phyloP scores from a whole-genome alignment of 805 yeast genomes.

The Barnettozyma populi region DNA sequence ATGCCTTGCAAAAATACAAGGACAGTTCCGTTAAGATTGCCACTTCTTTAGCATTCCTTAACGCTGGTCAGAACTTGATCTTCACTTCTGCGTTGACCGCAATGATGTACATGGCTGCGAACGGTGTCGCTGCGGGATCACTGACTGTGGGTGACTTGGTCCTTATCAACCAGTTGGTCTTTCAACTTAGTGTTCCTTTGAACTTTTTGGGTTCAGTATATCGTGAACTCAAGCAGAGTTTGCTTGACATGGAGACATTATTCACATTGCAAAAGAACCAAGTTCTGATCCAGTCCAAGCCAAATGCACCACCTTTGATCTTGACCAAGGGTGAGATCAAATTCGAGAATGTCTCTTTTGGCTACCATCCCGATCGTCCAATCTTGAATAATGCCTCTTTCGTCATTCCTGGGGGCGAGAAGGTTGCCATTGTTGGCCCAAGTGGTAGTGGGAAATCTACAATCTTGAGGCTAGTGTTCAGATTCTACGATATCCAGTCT shows the following conservation, averaged over 20 bases:
- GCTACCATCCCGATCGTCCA: constrained; percentile 85
- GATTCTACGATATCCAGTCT: constrained; percentile 78
- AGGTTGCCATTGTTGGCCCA: constrained; percentile 94
- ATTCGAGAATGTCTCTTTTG: constrained; percentile 90
- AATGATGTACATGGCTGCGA: constrained; percentile 98
- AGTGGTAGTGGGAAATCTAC: constrained; percentile 96
- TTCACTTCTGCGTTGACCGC: constrained; percentile 87
- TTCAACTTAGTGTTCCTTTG: constrained; percentile 91
- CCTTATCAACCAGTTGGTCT: constrained; percentile 89
- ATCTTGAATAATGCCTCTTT: constrained; percentile 78
- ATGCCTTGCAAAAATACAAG: constrained; percentile 69
- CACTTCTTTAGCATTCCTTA: constrained; percentile 72
- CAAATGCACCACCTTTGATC: constrained; percentile 55
- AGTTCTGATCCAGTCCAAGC: constrained; percentile 56
- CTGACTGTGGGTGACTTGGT: constrained; percentile 94
- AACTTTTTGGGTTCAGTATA: constrained; percentile 95
- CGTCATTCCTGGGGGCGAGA: constrained; percentile 82
- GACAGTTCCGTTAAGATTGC: constrained; percentile 68
- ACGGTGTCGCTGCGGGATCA: constrained; percentile 79
- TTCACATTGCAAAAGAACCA: constrained; percentile 78
- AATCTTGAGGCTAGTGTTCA: constrained; percentile 70
- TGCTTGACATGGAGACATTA: constrained; percentile 92
- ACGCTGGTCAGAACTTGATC: constrained; percentile 74
- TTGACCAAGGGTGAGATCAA: constrained; percentile 58
- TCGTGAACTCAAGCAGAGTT: constrained; percentile 86